Conservation (phyloP, 2,329 filamentous ascomycete genomes). For the Epichloe gansuensis region DNA sequence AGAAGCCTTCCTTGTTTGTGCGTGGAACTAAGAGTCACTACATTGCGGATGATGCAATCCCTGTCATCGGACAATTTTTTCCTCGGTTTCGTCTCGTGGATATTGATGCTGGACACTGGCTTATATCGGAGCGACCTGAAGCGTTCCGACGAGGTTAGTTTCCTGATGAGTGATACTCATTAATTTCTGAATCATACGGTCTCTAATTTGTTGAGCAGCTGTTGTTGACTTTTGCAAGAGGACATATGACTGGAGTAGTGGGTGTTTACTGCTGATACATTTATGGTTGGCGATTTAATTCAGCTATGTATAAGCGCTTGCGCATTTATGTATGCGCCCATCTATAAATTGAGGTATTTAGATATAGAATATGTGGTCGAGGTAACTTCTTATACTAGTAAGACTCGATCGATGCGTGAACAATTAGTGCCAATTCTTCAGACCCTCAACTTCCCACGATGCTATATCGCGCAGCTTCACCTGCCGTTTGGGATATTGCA, state of each 20-base stretch:
- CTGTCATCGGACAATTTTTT: conserved; percentile 73
- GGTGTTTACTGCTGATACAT: no score
- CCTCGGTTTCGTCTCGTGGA: conserved; percentile 62
- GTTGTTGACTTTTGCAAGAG: conserved; percentile 3
- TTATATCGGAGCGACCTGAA: conserved; percentile 79
- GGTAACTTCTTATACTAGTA: no score
- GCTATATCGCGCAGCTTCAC: no score
- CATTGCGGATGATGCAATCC: conserved; percentile 67
- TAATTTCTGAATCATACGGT: neutral
- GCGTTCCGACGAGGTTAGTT: conserved; percentile 56
- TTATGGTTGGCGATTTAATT: no score
- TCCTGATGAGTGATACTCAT: neutral
- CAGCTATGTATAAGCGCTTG: no score
- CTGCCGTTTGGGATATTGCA: no score
- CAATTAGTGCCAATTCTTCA: no score
- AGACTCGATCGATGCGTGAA: no score
- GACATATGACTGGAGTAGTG: neutral
- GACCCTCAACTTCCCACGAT: no score
- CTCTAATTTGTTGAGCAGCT: conserved; percentile 1
- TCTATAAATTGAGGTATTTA: no score
- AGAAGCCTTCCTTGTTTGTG: conserved; percentile 71
- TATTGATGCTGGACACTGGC: conserved; percentile 73
- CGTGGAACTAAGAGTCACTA: conserved; percentile 67
- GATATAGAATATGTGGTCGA: no score
- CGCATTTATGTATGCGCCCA: no score